Percentiles rank a stretch among this genome's conserved stretches.
These are phyloP conservation scores for Blastocystis sp. DNA, from an alignment of 352 stramenopile species.

Conservation along the genomic window DNA sequence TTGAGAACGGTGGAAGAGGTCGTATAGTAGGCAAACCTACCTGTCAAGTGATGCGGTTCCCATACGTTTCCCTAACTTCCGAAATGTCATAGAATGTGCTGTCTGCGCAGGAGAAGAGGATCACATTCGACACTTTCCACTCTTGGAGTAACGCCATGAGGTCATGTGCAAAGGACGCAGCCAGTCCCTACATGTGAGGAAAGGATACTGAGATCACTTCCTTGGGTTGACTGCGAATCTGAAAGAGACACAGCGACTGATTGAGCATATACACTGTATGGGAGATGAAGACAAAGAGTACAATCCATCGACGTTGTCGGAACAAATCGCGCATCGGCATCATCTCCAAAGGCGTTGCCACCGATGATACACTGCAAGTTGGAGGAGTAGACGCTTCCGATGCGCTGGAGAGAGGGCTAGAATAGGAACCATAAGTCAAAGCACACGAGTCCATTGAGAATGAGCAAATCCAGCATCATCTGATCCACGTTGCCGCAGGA, in stretches of 20 bases:
- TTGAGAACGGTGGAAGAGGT: neutral
- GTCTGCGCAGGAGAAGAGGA: neutral
- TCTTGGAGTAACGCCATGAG: neutral
- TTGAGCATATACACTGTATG: constrained; percentile 8
- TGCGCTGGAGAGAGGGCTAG: neutral
- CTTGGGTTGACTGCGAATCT: constrained; percentile 9
- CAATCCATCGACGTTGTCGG: constrained; percentile 16
- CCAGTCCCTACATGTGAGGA: neutral
- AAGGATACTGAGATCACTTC: neutral
- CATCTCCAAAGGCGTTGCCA: neutral
- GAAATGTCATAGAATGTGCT: constrained; percentile 38
- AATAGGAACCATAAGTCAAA: neutral
- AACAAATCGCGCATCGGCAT: neutral
- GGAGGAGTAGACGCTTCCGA: neutral
- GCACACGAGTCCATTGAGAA: neutral
- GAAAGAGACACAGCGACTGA: neutral
- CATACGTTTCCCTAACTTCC: neutral
- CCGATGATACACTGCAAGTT: constrained; percentile 6
- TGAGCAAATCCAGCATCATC: constrained; percentile 13
- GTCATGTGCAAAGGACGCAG: neutral
- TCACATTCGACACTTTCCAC: neutral
- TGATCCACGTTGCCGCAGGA: constrained; percentile 49
- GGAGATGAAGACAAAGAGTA: neutral
- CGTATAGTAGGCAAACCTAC: constrained; percentile 24
- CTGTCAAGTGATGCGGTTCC: neutral